Evolutionary conservation across 2,329 filamentous ascomycete species (phyloP), one percentile per base, ranked within the genome.

Genomic region (Lachnellula subtilissima): DNA sequence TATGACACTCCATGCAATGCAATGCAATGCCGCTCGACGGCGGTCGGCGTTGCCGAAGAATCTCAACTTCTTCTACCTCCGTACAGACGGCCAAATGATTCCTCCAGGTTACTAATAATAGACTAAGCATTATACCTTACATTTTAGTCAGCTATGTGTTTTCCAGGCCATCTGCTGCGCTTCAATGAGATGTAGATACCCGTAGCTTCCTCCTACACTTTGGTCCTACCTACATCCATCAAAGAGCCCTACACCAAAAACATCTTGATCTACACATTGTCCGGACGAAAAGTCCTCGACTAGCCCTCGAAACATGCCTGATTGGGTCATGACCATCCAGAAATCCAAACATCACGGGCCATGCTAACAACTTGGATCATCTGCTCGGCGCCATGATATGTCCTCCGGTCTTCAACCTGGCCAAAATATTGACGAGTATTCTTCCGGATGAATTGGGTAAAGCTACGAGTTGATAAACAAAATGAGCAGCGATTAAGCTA

Each of bases 401-500:
- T 1, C 75, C 75, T 1, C 82, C 82, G 0, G 83, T 85, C 0
- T 71, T 85, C 15, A 71, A 74, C n/a, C 73, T 84, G 0, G 80
- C 74, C 0, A 74, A 80, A 60, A 74, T 76, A 1, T 71, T 85
- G 4, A 78, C 75, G 15, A 67, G 68, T 1, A 65, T 79, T 2
- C 72, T 83, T 2, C 81, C 81, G 0, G 62, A 67, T 0, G 75
- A 72, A 0, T 70, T 85, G 0, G 76, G 81, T 57, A 79, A 80
- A 58, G 75, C 81, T 0, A 78, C 84, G 64, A 85, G 85, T 59
- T 72, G 74, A 2, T 81, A 85, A 65, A 77, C 73, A 46, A 82
- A 77, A 57, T 84, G 88, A 61, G 82, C 82, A 3, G 84, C 84
- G 2, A 83, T 87, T 55, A 81, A 83, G 55, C 75, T 87, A 61